Base-by-base conservation (phyloP, 306 rosid species). In the Adenanthera pavonina region DNA sequence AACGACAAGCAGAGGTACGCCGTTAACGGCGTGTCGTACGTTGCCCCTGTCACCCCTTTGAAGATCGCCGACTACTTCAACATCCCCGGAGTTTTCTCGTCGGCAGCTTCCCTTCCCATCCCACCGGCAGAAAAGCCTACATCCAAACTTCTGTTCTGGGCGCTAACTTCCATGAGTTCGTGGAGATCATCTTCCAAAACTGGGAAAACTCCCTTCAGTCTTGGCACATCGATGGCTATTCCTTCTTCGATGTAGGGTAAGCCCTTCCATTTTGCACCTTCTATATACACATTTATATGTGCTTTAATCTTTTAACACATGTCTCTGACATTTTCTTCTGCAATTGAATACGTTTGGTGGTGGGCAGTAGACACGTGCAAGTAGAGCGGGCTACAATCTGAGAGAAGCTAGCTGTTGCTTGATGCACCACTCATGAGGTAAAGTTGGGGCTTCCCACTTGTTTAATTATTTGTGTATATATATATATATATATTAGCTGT, bases 241-340 rank as follows among this genome's bases (percentile, higher is more conserved):
- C 97, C 10, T 87, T 90, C 92, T 90, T 90, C 34, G 93, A 88
- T 13, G 87, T 87, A 6, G 94, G 94, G 97, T 92, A 76, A n/a
- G 82, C 57, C 36, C 57, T 10, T 17, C 16, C 67, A 25, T 60
- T 16, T 30, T 30, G 1, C 17, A 2, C 40, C 38, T 30, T 41
- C 2, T 38, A 14, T 35, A 36, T 40, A 38, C 19, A 10, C 19
- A n/a, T n/a, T n/a, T n/a, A n/a, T n/a, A n/a, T n/a, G n/a, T n/a
- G n/a, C n/a, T n/a, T n/a, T n/a, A n/a, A 40, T 53, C 5, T 65
- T 25, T 16, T 8, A n/a, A 3, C 6, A 20, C 1, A 3, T 3
- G 53, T 40, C 6, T 9, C 59, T 59, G 25, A 74, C 14, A 30
- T 17, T 51, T 74, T 54, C 8, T 72, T 62, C 1, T 25, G 19